Conservation (phyloP, 768 basidiomycete species). For the Kwoniella botswanensis region DNA sequence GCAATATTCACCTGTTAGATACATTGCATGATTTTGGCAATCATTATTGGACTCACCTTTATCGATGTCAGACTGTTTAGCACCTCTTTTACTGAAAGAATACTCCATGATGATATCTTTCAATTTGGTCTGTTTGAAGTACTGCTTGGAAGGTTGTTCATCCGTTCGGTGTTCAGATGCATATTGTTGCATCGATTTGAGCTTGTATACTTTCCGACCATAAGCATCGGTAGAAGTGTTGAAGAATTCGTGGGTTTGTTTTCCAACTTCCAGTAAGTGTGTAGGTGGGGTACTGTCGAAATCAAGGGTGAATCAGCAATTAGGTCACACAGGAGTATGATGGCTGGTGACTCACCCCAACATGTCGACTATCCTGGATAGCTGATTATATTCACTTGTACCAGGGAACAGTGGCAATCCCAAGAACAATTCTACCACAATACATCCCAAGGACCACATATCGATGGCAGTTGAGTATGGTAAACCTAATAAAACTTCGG, state of each 20-base stretch:
- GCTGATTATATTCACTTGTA: conserved; percentile 98
- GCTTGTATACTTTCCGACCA: conserved; percentile 74
- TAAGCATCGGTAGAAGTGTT: conserved; percentile 73
- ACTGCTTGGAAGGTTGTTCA: conserved; percentile 98
- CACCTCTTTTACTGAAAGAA: conserved; percentile 83
- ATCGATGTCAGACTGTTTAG: conserved; percentile 78
- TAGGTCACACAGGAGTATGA: neutral
- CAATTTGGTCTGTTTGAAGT: conserved; percentile 90
- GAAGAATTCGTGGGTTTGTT: conserved; percentile 93
- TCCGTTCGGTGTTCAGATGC: conserved; percentile 91
- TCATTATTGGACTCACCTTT: conserved; percentile 67
- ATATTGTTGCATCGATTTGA: conserved; percentile 94
- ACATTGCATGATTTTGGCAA: neutral
- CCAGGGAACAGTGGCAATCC: conserved; percentile 96
- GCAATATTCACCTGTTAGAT: conserved; percentile 7
- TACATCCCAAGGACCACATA: conserved; percentile 99
- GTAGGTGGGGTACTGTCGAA: conserved; percentile 77
- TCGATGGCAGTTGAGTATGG: conserved; percentile 95
- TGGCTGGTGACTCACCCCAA: conserved; percentile 75
- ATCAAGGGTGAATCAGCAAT: neutral
- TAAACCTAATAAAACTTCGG: conserved; percentile 93
- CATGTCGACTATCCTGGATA: conserved; percentile 97
- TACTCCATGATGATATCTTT: conserved; percentile 96
- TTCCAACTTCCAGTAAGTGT: conserved; percentile 94
- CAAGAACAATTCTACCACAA: conserved; percentile 96